Evolutionary conservation across 306 rosid genomes (phyloP), one percentile per base, ranked within the genome.

Genomic region (Sphenostylis stenocarpa): DNA sequence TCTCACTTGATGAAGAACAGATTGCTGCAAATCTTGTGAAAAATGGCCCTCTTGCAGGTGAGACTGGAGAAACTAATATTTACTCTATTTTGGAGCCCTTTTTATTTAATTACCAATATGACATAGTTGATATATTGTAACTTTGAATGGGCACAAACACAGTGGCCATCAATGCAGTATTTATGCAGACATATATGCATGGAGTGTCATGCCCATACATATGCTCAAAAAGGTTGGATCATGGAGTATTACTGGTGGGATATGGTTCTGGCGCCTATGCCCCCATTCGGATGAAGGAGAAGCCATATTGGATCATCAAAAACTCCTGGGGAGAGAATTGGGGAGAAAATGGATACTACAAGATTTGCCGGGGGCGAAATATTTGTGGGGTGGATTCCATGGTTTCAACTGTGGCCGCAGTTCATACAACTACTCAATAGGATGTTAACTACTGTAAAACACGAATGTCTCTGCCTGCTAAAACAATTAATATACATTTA

Each of bases 191-290:
- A 62, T 92, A 96, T 38, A 57, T 92, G 0, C 92, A 96, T 0
- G 99, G 99, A 51, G 97, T 92, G 3, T 95, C 99, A 34, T 95
- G 99, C 84, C 99, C 97, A 13, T 95, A 87, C 86, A 82, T 95
- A 65, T 95, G 99, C 77, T 87, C 97, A 67, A 92, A 51, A 87
- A 43, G 88, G 36, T 47, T 83, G 24, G 87, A 96, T 82, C 99
- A 96, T 49, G 99, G 98, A 4, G 99, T 91, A 4, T 84, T 95
- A 64, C 63, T 92, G 57, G 99, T 96, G 44, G 99, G 98, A 9
- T 92, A 88, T 73, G 96, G 99, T 53, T 80, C 95, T 2, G 86
- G 81, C 13, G 96, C 86, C 4, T 95, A 89, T 83, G 76, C 99
- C 39, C 91, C 97, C 1, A 72, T 87, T 63, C 76, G 97, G 72